Evolutionary conservation across 1,139 yeast species (phyloP).

Genomic region (Lodderomyces jiufengensis): DNA sequence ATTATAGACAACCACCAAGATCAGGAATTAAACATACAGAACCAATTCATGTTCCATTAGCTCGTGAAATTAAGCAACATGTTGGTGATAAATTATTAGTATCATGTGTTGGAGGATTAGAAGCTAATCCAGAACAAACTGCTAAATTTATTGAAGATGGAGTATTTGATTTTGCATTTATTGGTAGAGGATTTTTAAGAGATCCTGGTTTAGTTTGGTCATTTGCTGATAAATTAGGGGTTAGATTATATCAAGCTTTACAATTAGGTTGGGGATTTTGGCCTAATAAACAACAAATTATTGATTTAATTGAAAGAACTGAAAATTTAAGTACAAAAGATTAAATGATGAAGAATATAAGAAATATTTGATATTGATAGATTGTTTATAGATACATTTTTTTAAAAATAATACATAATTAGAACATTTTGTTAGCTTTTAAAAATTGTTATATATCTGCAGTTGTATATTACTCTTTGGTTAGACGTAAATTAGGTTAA

Average conservation of each 20-base stretch:
- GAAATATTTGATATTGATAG: background rate
- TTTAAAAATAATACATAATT: no score
- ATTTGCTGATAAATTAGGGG: slow-evolving; percentile 49
- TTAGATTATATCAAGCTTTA: slow-evolving; percentile 34
- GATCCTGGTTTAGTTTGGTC: slow-evolving; percentile 47
- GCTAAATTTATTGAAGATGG: slow-evolving; percentile 39
- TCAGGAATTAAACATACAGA: slow-evolving; percentile 14
- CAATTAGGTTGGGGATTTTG: slow-evolving; percentile 29
- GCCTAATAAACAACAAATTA: slow-evolving; percentile 16
- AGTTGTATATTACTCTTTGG: no score
- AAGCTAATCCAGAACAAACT: slow-evolving; percentile 26
- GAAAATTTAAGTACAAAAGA: slow-evolving; percentile 3
- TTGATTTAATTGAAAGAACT: slow-evolving; percentile 16
- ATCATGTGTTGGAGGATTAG: slow-evolving; percentile 47
- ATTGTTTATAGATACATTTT: background rate
- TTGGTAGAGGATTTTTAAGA: slow-evolving; percentile 44
- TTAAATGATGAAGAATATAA: background rate
- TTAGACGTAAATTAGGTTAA: no score
- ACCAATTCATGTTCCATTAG: slow-evolving; percentile 32
- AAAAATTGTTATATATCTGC: no score
- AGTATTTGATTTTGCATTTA: slow-evolving; percentile 42
- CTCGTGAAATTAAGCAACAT: slow-evolving; percentile 40
- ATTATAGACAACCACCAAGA: slow-evolving; percentile 28
- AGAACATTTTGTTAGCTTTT: no score
- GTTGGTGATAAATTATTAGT: slow-evolving; percentile 41